Base-by-base conservation (phyloP, 2,329 filamentous ascomycete genomes). In the Stachybotrys echinatus region DNA sequence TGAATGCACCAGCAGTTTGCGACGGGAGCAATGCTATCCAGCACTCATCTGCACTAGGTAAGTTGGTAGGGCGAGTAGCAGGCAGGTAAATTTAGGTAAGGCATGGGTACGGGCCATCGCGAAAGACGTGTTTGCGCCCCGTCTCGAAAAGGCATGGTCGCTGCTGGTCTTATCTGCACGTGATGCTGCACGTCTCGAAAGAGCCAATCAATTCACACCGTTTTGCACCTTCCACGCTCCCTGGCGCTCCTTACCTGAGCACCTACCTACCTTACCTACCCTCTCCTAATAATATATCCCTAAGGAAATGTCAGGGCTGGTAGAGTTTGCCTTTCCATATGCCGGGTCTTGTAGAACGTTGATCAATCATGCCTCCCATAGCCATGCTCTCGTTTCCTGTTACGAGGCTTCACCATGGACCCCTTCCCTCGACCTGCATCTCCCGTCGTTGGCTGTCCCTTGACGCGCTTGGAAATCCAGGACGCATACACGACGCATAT, bases 381-480 rank as follows among this genome's bases (percentile, higher is more conserved):
- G 27, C 14, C 3, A 34, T 34, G 10, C 10, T 10, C 27, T 14
- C 27, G 14, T 8, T 10, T 14, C 14, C 14, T 14, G 27, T 34
- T 3, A 40, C n/a, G 19, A 14, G 38, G 38, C 17, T 8, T 40
- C 38, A 40, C 3, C 38, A 20, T 17, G 17, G 39, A 43, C 27
- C 27, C 42, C 42, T 65, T 68, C 65, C 49, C 60, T 43, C 48
- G 53, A 2, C 56, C 63, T 18, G 54, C 58, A 12, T 64, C 61
- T 8, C 66, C 66, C 12, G 58, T 68, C 17, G 63, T 57, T 6
- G 47, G 52, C 5, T 66, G 63, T 42, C 57, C 58, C n/a, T 62
- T 69, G 39, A 53, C 49, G 45, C 55, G 58, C 40, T 50, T 68
- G 12, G 63, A 67, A 49, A 58, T 69, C 19, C 55, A 55, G 18